Conservation (phyloP, 495 filamentous ascomycete genomes). For the Lentithecium fluviatile region DNA sequence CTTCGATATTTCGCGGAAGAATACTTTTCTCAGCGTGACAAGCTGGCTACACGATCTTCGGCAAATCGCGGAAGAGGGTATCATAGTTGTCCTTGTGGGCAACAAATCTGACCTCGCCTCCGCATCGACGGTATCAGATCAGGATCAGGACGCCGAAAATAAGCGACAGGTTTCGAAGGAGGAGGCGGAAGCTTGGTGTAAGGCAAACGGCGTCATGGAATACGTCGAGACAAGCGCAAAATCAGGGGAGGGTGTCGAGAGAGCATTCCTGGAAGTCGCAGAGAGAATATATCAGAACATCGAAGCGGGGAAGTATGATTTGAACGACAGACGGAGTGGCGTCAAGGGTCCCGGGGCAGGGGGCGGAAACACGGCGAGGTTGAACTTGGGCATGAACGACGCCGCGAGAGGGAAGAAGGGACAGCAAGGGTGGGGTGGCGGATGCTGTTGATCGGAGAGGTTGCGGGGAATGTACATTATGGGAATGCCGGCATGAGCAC, state of each 20-base stretch:
- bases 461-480: too few relatives aligned
- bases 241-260: constrained; percentile 87
- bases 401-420: constrained; percentile 35
- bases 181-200: constrained; percentile 88
- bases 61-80: constrained; percentile 88
- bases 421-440: constrained; percentile 23
- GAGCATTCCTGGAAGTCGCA: constrained; percentile 87
- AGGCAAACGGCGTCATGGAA: constrained; percentile 72
- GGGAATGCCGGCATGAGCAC: too few relatives aligned
- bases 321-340: constrained; percentile 91
- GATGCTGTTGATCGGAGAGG: constrained; percentile 25
- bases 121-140: constrained; percentile 23
- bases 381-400: constrained; percentile 60
- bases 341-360: constrained; percentile 74
- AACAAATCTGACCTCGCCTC: constrained; percentile 84
- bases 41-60: constrained; percentile 91
- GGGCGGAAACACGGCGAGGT: constrained; percentile 49
- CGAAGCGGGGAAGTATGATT: constrained; percentile 85
- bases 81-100: constrained; percentile 89
- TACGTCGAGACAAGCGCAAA: constrained; percentile 98
- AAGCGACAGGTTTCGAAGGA: constrained; percentile 72
- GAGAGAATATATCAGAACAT: constrained; percentile 95
- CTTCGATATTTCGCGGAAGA: constrained; percentile 84
- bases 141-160: constrained; percentile 46
- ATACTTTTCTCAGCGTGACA: constrained; percentile 81